Percentiles rank a stretch among this genome's conserved stretches.
phyloP scores from a whole-genome alignment of 768 basidiomycete species.

The Pleurotus sapidus region DNA sequence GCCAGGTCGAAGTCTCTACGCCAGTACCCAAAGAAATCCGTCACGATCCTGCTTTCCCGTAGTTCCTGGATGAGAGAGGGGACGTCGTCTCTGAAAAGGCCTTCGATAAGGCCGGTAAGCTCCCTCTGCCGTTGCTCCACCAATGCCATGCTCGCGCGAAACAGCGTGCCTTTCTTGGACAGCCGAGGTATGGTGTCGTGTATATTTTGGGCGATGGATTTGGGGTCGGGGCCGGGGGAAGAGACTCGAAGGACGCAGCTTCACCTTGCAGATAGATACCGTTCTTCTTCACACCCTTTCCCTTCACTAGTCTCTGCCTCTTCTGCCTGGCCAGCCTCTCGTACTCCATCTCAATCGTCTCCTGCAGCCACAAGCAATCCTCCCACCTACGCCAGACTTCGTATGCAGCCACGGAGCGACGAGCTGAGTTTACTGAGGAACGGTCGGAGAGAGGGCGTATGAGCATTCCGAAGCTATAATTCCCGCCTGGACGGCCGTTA shows the following conservation, averaged over 20 bases:
- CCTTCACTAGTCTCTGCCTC: conserved; percentile 60
- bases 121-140: conserved; percentile 63
- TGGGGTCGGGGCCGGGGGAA: conserved; percentile 84
- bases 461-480: conserved; percentile 60
- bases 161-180: conserved; percentile 69
- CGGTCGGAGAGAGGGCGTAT: conserved; percentile 40
- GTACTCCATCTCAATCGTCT: conserved; percentile 66
- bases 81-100: conserved; percentile 56
- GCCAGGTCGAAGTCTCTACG: conserved; percentile 64
- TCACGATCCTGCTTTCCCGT: conserved; percentile 50
- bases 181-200: conserved; percentile 66
- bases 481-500: conserved; percentile 36
- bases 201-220: conserved; percentile 66
- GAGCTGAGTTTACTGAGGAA: conserved; percentile 21
- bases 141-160: conserved; percentile 66
- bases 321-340: conserved; percentile 60
- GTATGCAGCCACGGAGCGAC: conserved; percentile 47
- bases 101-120: conserved; percentile 54
- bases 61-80: conserved; percentile 69
- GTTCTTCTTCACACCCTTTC: conserved; percentile 76
- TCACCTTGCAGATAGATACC: conserved; percentile 66
- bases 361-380: conserved; percentile 78
- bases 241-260: conserved; percentile 82
- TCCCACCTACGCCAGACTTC: conserved; percentile 83
- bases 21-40: conserved; percentile 82